A percentile compares a stretch with the other conserved stretches of the same genome.
Evolutionary conservation across 2,329 filamentous ascomycete genomes (phyloP).

Genomic region (Cladosporium phlei): DNA sequence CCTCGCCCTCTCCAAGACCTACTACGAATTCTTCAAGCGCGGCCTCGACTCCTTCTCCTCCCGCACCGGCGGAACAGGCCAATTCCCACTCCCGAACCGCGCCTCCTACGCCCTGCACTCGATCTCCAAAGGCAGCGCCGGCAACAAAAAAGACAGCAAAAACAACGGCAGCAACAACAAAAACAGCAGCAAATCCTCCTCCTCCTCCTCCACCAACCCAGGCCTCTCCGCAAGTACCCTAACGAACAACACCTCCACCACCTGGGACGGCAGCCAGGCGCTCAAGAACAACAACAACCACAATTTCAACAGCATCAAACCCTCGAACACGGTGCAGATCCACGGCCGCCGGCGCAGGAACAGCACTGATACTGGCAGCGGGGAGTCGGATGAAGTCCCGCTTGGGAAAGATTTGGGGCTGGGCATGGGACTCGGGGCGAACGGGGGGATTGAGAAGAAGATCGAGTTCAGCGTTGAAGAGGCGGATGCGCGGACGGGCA

Average conservation of each 20-base stretch:
- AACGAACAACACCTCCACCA: background rate
- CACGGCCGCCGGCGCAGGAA: background rate
- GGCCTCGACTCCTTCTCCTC: slow-evolving; percentile 6
- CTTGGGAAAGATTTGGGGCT: background rate
- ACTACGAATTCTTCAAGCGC: slow-evolving; percentile 10
- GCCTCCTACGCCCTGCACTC: background rate
- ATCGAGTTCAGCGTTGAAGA: slow-evolving; percentile 12
- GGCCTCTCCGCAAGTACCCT: background rate
- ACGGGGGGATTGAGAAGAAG: slow-evolving; percentile 7
- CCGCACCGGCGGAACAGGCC: background rate
- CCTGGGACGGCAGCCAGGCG: slow-evolving; percentile 3
- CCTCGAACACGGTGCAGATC: background rate
- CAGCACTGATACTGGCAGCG: background rate
- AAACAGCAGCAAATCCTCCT: background rate
- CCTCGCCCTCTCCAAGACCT: slow-evolving; percentile 17
- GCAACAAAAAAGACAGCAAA: background rate
- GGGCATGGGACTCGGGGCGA: too few relatives aligned
- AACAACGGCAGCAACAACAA: too few relatives aligned
- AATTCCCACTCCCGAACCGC: background rate
- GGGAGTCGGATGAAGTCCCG: background rate
- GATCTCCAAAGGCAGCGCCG: background rate
- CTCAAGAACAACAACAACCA: too few relatives aligned
- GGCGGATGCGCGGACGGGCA: slow-evolving; percentile 7
- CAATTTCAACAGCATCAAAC: too few relatives aligned
- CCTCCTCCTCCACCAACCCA: background rate